A percentile compares a stretch with the other conserved stretches of the same genome.
phyloP scores from a whole-genome alignment of 2,329 filamentous ascomycete species.

The Trichoderma asperellum region DNA sequence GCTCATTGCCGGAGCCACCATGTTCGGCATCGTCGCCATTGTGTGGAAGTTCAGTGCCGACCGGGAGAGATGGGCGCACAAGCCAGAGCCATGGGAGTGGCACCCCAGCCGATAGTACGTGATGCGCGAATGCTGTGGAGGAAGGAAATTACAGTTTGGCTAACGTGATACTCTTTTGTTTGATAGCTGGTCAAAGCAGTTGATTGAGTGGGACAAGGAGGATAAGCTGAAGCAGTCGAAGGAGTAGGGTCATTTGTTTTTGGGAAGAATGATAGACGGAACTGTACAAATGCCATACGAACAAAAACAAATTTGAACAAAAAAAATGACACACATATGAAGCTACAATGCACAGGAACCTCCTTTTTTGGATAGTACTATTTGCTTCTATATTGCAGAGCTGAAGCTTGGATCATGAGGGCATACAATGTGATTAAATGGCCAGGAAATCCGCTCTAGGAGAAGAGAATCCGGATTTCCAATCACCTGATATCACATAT shows the following conservation, averaged over 20 bases:
- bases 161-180: background rate
- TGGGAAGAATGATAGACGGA: slow-evolving; percentile 16
- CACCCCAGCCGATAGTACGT: slow-evolving; percentile 83
- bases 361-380: background rate
- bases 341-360: background rate
- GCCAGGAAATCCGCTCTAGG: background rate
- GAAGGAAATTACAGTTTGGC: background rate
- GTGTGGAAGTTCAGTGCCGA: slow-evolving; percentile 75
- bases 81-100: slow-evolving; percentile 77
- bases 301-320: slow-evolving; percentile 11
- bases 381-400: background rate
- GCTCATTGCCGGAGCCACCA: slow-evolving; percentile 68
- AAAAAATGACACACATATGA: background rate
- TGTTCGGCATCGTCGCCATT: slow-evolving; percentile 69
- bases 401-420: background rate
- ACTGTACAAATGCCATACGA: slow-evolving; percentile 30
- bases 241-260: slow-evolving; percentile 32
- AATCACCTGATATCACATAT: background rate
- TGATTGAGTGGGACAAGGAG: slow-evolving; percentile 52
- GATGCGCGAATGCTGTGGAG: background rate
- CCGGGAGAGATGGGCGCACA: slow-evolving; percentile 71
- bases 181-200: slow-evolving; percentile 51
- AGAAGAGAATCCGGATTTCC: background rate
- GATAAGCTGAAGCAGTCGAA: slow-evolving; percentile 43
- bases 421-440: background rate